phyloP scores from a whole-genome alignment of 169 alveolate species.

The Eimeria praecox region DNA sequence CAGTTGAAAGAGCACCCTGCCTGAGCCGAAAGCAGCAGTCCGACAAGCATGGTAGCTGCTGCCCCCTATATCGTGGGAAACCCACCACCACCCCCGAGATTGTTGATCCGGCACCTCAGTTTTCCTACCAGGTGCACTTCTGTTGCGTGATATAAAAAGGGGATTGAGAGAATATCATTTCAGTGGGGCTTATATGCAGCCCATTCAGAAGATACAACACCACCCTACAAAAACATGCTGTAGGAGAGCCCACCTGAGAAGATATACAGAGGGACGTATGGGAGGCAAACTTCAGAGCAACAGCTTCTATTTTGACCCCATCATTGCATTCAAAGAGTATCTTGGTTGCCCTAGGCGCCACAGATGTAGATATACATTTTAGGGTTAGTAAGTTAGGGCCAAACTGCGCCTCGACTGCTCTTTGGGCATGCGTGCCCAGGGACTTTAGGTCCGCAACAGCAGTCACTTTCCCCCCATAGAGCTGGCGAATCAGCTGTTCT shows the following conservation, averaged over 20 bases:
- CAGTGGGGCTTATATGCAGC: not conserved
- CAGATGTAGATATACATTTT: not conserved
- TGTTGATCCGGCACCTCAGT: not conserved
- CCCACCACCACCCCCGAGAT: not conserved
- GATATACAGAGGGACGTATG: constrained; percentile 92
- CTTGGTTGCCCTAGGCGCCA: constrained; percentile 86
- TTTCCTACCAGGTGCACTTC: not conserved
- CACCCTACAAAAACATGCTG: not conserved
- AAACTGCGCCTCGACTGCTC: constrained; percentile 47
- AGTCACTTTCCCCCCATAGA: constrained; percentile 35
- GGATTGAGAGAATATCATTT: not conserved
- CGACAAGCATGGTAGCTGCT: not conserved
- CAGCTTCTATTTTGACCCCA: constrained; percentile 91
- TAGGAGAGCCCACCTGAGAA: constrained; percentile 86
- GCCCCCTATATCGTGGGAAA: not conserved
- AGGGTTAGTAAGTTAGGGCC: constrained; percentile 61
- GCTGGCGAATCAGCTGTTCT: constrained; percentile 39
- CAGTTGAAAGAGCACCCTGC: constrained; percentile 92
- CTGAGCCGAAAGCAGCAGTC: constrained; percentile 58
- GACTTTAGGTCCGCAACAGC: constrained; percentile 29
- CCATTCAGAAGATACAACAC: not conserved
- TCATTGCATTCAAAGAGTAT: constrained; percentile 89
- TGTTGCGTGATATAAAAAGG: not conserved
- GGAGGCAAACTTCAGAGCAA: constrained; percentile 88
- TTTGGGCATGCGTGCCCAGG: constrained; percentile 35